Percentiles rank a stretch among this genome's conserved stretches.
Conservation (phyloP, 73 alveolate species). For the Symbiodinium natans region DNA sequence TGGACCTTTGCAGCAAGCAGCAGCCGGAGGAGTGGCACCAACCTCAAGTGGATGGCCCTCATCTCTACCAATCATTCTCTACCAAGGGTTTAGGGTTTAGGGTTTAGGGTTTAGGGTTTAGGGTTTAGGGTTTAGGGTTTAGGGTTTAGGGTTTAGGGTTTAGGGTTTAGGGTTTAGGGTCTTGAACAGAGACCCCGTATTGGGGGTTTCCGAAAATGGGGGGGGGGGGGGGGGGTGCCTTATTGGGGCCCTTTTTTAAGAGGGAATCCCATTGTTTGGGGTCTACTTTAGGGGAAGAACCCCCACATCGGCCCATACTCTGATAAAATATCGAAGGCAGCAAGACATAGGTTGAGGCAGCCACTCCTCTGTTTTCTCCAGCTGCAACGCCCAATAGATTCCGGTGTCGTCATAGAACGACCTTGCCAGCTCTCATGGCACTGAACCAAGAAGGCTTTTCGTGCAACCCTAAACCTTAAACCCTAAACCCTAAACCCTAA, state of each 20-base stretch:
- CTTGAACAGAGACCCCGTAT: neutral
- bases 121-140: neutral
- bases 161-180: neutral
- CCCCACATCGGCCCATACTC: neutral
- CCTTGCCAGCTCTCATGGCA: neutral
- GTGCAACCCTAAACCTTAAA: no score
- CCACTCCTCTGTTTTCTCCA: constrained; percentile 56
- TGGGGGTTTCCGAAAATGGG: neutral
- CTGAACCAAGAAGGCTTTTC: neutral
- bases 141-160: neutral
- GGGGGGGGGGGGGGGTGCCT: neutral
- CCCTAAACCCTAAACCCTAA: no score
- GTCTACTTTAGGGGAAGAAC: neutral
- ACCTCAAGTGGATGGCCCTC: neutral
- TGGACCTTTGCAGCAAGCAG: constrained; percentile 50
- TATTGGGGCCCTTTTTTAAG: no score
- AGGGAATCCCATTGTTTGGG: neutral
- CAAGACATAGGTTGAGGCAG: neutral
- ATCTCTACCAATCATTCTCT: neutral
- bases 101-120: neutral
- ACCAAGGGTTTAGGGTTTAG: neutral
- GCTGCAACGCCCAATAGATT: constrained; percentile 58
- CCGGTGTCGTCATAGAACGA: constrained; percentile 87
- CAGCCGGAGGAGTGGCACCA: constrained; percentile 28
- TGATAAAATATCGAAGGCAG: neutral